These are phyloP conservation scores for Zanthoxylum bungeanum DNA, from an alignment of 345 rosid genomes.

Conservation along the genomic window DNA sequence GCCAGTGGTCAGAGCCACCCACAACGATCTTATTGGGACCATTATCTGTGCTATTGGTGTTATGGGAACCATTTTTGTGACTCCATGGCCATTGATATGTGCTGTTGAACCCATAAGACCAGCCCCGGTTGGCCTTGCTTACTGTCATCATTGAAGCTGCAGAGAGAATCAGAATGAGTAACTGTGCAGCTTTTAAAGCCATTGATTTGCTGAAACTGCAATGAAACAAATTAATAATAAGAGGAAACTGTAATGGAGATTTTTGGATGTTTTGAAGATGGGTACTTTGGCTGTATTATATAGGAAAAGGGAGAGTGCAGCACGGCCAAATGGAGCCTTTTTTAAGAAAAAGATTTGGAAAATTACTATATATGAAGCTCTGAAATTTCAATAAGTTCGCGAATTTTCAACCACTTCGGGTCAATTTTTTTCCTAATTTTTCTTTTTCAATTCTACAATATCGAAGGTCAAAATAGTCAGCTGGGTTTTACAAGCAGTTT, in stretches of 20 bases:
- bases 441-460: too few relatives aligned
- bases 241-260: background rate
- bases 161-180: constrained; percentile 2
- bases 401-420: too few relatives aligned
- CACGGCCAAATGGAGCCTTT: constrained; percentile 18
- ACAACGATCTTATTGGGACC: constrained; percentile 44
- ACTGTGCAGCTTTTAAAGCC: constrained; percentile 12
- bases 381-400: background rate
- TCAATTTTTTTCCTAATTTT: too few relatives aligned
- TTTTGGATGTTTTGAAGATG: background rate
- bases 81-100: constrained; percentile 18
- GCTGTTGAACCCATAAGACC: constrained; percentile 32
- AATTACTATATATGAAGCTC: too few relatives aligned
- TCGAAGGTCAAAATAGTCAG: too few relatives aligned
- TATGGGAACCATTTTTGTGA: constrained; percentile 11
- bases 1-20: constrained; percentile 68
- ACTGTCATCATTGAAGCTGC: constrained; percentile 22
- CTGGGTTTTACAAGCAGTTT: too few relatives aligned
- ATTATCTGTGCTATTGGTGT: constrained; percentile 15
- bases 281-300: constrained; percentile 4
- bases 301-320: constrained; percentile 1
- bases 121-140: constrained; percentile 23
- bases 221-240: background rate
- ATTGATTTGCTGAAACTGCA: background rate
- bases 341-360: background rate